Conservation (phyloP, 164 flowering plant genomes). For the Vitis rotundifolia region DNA sequence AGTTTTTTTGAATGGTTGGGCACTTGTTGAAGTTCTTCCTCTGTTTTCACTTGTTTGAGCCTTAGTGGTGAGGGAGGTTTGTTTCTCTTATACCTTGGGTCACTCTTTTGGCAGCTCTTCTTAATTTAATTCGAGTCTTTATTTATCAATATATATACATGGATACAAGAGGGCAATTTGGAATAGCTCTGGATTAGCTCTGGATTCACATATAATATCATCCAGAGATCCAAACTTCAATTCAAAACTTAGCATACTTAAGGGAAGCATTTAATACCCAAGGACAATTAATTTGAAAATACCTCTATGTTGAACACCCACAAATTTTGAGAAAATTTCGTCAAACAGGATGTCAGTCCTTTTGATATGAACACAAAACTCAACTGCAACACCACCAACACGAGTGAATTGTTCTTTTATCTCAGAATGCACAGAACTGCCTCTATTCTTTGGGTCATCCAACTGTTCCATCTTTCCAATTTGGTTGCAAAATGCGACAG, state of each 20-base stretch:
- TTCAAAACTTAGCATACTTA: neutral
- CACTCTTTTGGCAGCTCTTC: no score
- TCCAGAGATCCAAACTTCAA: neutral
- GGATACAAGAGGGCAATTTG: no score
- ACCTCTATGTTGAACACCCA: constrained; percentile 88
- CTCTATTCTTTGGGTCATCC: constrained; percentile 32
- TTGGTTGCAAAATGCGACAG: constrained; percentile 84
- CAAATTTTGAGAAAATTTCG: constrained; percentile 79
- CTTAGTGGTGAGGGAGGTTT: no score
- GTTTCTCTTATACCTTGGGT: no score
- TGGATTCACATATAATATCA: neutral
- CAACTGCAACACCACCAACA: constrained; percentile 99
- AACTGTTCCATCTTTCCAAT: constrained; percentile 46
- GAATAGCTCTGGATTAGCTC: neutral
- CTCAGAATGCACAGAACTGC: constrained; percentile 50
- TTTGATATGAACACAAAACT: constrained; percentile 89
- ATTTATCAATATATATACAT: no score
- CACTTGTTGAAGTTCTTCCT: no score
- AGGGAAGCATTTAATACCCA: neutral
- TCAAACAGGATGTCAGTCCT: constrained; percentile 91
- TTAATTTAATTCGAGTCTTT: no score
- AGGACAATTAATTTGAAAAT: constrained; percentile 5
- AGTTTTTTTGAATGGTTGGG: no score
- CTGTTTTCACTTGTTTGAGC: no score
- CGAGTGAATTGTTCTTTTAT: constrained; percentile 91